phyloP scores from a whole-genome alignment of 495 filamentous ascomycete species.

The Penicillium odoratum region DNA sequence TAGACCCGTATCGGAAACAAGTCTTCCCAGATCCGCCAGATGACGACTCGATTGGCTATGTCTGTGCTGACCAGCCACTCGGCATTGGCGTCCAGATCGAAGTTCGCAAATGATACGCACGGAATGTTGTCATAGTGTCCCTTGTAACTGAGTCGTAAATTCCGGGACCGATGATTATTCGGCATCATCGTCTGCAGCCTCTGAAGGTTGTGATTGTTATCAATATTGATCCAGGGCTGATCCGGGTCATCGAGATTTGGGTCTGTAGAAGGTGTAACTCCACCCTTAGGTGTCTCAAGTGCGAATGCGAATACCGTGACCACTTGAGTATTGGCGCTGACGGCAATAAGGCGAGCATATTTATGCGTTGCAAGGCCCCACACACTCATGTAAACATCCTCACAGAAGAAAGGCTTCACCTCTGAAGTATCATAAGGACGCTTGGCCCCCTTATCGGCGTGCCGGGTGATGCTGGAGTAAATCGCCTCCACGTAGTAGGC shows the following conservation, averaged over 20 bases:
- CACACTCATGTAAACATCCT: slow-evolving; percentile 73
- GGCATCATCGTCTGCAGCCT: slow-evolving; percentile 33
- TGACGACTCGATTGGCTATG: slow-evolving; percentile 62
- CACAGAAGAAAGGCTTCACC: slow-evolving; percentile 63
- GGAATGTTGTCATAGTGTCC: slow-evolving; percentile 71
- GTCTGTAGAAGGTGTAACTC: slow-evolving; percentile 20
- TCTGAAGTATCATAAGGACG: slow-evolving; percentile 30
- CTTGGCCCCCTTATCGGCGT: slow-evolving; percentile 23
- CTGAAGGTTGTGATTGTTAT: slow-evolving; percentile 5
- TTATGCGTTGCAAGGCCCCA: slow-evolving; percentile 91
- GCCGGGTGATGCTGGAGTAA: slow-evolving; percentile 42
- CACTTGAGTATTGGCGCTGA: slow-evolving; percentile 68
- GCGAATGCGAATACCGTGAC: slow-evolving; percentile 77
- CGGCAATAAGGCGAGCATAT: slow-evolving; percentile 74
- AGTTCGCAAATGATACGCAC: slow-evolving; percentile 69
- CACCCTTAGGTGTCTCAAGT: slow-evolving; percentile 33
- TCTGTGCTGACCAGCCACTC: slow-evolving; percentile 73
- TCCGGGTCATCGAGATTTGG: slow-evolving; percentile 30
- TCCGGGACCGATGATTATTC: slow-evolving; percentile 35
- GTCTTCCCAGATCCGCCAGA: slow-evolving; percentile 66
- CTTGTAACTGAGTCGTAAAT: slow-evolving; percentile 42
- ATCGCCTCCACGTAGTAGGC: slow-evolving; percentile 71
- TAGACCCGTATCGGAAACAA: slow-evolving; percentile 30
- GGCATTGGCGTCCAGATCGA: slow-evolving; percentile 60
- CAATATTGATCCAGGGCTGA: slow-evolving; percentile 40